Base-by-base conservation (phyloP, 2,329 filamentous ascomycete genomes). In the Zymoseptoria tritici region DNA sequence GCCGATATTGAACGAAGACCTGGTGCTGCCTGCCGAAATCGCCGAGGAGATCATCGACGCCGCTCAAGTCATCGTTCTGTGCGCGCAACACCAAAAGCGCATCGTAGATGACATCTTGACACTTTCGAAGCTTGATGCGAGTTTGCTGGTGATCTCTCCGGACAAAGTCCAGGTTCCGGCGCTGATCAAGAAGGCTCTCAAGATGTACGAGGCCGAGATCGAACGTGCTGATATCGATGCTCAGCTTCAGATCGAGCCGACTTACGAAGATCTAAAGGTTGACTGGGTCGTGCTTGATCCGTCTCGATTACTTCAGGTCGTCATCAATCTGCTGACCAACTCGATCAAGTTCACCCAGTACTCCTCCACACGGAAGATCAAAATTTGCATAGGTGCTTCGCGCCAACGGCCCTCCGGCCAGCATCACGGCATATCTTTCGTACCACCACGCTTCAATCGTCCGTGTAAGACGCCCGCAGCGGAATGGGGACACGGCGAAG, bases 31-130 rank as follows among this genome's bases (percentile, higher is more conserved):
- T 3, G 55, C 62, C 8, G 53, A 58, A 9, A 52, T 60, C 6
- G 64, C 62, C 7, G 64, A 70, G 36, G 67, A 70, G 19, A 58
- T 69, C 16, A 49, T 71, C 4, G 69, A 71, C 53, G 68, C 68
- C 5, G 68, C 68, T 4, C 67, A 77, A 49, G 78, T 76, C 31
- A 78, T 80, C 58, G 72, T 77, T 42, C 71, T 76, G 46, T 80
- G 78, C 62, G 75, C 75, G 5, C 72, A 76, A 24, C 78, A 80
- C 58, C 77, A 79, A 59, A 79, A 78, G 61, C 69, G 76, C 21
- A 79, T 80, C 46, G 77, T 80, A 9, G 78, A 80, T 61, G 78
- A 80, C 60, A 71, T 80, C 4, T 68, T 79, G 1, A 78, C 77
- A 0, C 64, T 79, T 21, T 76, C 74, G 49, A 79, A 79, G 57